Evolutionary conservation across 495 filamentous ascomycete genomes (phyloP).

Genomic region (Hypoxylon subgilvum): DNA sequence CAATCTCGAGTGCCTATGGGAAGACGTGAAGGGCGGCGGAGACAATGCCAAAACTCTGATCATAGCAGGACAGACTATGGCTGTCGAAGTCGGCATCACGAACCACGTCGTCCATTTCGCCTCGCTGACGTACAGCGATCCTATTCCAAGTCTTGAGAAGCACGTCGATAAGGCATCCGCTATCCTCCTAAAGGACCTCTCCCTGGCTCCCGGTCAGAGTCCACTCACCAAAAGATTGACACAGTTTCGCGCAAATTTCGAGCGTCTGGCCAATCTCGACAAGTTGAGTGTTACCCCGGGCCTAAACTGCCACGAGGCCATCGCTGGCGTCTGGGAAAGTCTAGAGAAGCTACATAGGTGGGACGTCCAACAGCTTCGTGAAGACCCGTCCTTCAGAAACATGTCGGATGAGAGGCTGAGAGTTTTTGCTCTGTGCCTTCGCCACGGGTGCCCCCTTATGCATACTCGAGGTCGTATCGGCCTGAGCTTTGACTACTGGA

Average conservation of each 20-base stretch:
- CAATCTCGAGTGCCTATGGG: conserved; percentile 75
- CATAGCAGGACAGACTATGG: conserved; percentile 70
- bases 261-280: conserved; percentile 78
- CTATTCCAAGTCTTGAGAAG: conserved; percentile 54
- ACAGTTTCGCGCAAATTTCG: conserved; percentile 79
- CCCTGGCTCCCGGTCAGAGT: conserved; percentile 51
- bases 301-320: conserved; percentile 86
- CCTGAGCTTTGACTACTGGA: conserved; percentile 86
- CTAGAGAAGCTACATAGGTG: conserved; percentile 67
- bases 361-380: conserved; percentile 67
- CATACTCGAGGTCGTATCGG: conserved; percentile 75
- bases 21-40: conserved; percentile 55
- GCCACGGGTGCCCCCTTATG: conserved; percentile 79
- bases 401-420: conserved; percentile 60
- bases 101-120: conserved; percentile 59
- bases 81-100: conserved; percentile 60
- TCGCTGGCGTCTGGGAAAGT: conserved; percentile 77
- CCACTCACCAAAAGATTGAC: conserved; percentile 67
- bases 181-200: conserved; percentile 63
- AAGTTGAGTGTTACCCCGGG: conserved; percentile 72
- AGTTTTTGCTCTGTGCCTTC: conserved; percentile 64
- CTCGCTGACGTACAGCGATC: conserved; percentile 52
- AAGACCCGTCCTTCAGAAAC: conserved; percentile 52
- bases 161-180: conserved; percentile 56
- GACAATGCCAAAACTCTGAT: conserved; percentile 62